Evolutionary conservation across 1,284 basidiomycete genomes (phyloP).

Genomic region (Sutorius eximius): DNA sequence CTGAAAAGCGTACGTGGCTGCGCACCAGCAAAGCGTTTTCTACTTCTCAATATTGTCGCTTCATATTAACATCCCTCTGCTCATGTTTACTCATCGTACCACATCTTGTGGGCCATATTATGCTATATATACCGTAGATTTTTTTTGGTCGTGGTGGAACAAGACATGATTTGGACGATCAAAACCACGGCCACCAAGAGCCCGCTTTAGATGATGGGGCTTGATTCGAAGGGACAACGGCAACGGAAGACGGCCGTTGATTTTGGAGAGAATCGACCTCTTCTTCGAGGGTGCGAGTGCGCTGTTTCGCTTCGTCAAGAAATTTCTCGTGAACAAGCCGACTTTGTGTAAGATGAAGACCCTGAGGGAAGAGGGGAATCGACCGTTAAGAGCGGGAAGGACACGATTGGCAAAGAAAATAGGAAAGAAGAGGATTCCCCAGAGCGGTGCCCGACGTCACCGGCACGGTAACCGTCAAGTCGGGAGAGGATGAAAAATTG

Average conservation of each 20-base stretch:
- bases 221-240: not conserved
- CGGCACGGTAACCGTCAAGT: constrained; percentile 5
- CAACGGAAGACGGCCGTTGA: constrained; percentile 6
- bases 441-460: constrained; percentile 13
- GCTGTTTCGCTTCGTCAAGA: constrained; percentile 56
- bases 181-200: constrained; percentile 22
- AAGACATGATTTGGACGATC: not conserved
- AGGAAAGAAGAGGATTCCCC: constrained; percentile 13
- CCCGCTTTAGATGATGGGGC: constrained; percentile 1
- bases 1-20: constrained; percentile 13
- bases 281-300: constrained; percentile 55
- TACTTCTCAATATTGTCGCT: not conserved
- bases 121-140: constrained; percentile 20
- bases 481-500: constrained; percentile 7
- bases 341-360: constrained; percentile 60
- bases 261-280: constrained; percentile 49
- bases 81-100: constrained; percentile 4
- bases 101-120: not conserved
- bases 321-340: constrained; percentile 68
- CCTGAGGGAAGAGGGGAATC: constrained; percentile 41
- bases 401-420: not conserved
- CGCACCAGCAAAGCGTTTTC: not conserved
- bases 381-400: constrained; percentile 16
- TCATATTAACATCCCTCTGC: not conserved
- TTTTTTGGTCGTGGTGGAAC: not conserved